These are phyloP conservation scores for Podospora sp. DNA, from an alignment of 495 filamentous ascomycete species.

Conservation along the genomic window DNA sequence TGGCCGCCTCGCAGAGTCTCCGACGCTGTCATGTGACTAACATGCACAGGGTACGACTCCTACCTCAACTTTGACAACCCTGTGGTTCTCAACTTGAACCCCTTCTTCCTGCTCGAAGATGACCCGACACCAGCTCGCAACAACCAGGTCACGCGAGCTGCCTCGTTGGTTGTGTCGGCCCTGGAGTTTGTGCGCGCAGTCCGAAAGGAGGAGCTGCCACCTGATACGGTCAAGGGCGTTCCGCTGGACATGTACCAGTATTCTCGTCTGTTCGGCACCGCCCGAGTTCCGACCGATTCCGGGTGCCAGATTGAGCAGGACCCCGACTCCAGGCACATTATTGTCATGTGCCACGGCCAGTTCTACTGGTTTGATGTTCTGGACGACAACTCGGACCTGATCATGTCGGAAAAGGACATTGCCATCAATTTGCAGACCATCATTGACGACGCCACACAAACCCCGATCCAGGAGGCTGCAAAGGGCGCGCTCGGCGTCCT, in stretches of 20 bases:
- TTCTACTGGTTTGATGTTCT: conserved; percentile 99
- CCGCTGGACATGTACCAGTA: conserved; percentile 98
- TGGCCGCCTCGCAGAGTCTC: conserved; percentile 31
- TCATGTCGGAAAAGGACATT: conserved; percentile 97
- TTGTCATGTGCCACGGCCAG: conserved; percentile 93
- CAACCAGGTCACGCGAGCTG: conserved; percentile 92
- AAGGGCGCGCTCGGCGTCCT: conserved; percentile 92
- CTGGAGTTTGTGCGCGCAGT: conserved; percentile 92
- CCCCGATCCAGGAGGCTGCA: conserved; percentile 88
- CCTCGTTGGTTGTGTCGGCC: conserved; percentile 87
- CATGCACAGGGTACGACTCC: conserved; percentile 86
- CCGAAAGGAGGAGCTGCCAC: conserved; percentile 87
- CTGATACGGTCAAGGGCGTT: conserved; percentile 78
- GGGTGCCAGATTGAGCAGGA: conserved; percentile 97
- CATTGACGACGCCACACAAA: conserved; percentile 84
- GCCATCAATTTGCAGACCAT: conserved; percentile 91
- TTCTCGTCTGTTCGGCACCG: conserved; percentile 92
- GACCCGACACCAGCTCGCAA: conserved; percentile 95
- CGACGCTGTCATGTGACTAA: conserved; percentile 20
- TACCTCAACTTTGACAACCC: conserved; percentile 98
- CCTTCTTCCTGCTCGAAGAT: conserved; percentile 96
- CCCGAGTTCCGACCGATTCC: conserved; percentile 90
- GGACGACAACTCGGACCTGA: conserved; percentile 89
- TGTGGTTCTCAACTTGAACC: conserved; percentile 95
- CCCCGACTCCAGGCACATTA: conserved; percentile 81